Evolutionary conservation across 106 monocot species (phyloP).

Genomic region (Apostasia shenzhenica): DNA sequence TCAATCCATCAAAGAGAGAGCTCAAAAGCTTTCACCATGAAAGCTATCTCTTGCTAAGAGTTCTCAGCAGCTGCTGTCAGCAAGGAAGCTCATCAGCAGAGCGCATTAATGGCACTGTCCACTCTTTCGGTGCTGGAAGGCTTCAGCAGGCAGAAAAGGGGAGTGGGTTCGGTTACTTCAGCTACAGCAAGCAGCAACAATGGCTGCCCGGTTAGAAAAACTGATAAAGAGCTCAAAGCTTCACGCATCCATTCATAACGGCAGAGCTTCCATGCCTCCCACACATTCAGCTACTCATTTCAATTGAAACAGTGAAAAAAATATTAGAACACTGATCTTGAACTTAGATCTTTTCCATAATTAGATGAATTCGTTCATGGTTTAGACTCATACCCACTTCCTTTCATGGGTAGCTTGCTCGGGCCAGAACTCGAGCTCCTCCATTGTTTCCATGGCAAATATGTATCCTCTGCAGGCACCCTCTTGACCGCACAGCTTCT

Average conservation of each 20-base stretch:
- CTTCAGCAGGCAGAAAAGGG: not conserved
- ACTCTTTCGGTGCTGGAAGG: not conserved
- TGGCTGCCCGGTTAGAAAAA: not conserved
- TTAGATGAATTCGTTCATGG: not conserved
- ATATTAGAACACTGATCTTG: not conserved
- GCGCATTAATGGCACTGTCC: constrained; percentile 2
- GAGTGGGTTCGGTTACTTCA: constrained; percentile 2
- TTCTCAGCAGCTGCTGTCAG: not conserved
- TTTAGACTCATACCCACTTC: constrained; percentile 36
- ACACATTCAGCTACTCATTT: constrained; percentile 4
- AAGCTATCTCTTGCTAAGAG: no score
- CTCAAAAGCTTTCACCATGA: no score
- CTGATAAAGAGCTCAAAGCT: constrained; percentile 3
- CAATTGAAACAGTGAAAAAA: not conserved
- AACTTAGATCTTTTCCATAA: not conserved
- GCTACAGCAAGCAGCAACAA: not conserved
- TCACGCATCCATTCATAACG: constrained; percentile 19
- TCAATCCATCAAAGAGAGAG: no score
- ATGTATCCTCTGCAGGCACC: constrained; percentile 48
- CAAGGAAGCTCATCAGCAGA: not conserved
- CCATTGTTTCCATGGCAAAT: constrained; percentile 41
- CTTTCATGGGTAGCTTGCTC: constrained; percentile 40
- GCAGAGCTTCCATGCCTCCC: constrained; percentile 11
- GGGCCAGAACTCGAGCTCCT: constrained; percentile 50
- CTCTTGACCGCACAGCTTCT: constrained; percentile 18